Conservation (phyloP, 2,329 filamentous ascomycete genomes). For the Calonectria naviculata region DNA sequence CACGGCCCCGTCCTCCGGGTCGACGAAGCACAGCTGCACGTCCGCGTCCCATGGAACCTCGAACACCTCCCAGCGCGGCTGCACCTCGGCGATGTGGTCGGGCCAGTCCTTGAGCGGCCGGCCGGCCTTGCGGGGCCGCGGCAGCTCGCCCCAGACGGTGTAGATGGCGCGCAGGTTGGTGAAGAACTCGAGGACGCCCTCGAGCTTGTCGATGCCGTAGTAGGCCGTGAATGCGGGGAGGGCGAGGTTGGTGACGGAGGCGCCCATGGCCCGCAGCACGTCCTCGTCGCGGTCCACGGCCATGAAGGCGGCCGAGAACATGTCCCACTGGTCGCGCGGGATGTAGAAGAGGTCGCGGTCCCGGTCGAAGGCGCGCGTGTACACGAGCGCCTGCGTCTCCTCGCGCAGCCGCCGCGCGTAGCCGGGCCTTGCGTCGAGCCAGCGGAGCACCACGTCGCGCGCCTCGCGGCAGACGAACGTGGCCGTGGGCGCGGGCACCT, state of each 20-base stretch:
- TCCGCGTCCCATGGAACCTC: background rate
- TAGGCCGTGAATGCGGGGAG: slow-evolving; percentile 41
- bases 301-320: slow-evolving; percentile 21
- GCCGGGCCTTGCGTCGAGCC: slow-evolving; percentile 20
- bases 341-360: slow-evolving; percentile 34
- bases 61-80: slow-evolving; percentile 21
- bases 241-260: slow-evolving; percentile 32
- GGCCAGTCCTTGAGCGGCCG: background rate
- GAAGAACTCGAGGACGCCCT: slow-evolving; percentile 20
- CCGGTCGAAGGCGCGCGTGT: slow-evolving; percentile 28
- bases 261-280: slow-evolving; percentile 11
- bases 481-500: slow-evolving; percentile 26
- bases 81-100: slow-evolving; percentile 6
- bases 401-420: slow-evolving; percentile 15
- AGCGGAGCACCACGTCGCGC: slow-evolving; percentile 26
- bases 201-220: slow-evolving; percentile 33
- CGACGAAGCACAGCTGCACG: slow-evolving; percentile 18
- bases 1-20: background rate
- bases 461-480: slow-evolving; percentile 36
- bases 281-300: background rate
- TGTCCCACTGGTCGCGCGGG: slow-evolving; percentile 26
- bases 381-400: slow-evolving; percentile 20
- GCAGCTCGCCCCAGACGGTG: slow-evolving; percentile 37
- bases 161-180: slow-evolving; percentile 32
- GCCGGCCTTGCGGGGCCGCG: background rate